A percentile compares a stretch with the other conserved stretches of the same genome.
These are phyloP conservation scores for Chlorella vulgaris DNA, from an alignment of 139 green algal genomes.

Conservation along the genomic window DNA sequence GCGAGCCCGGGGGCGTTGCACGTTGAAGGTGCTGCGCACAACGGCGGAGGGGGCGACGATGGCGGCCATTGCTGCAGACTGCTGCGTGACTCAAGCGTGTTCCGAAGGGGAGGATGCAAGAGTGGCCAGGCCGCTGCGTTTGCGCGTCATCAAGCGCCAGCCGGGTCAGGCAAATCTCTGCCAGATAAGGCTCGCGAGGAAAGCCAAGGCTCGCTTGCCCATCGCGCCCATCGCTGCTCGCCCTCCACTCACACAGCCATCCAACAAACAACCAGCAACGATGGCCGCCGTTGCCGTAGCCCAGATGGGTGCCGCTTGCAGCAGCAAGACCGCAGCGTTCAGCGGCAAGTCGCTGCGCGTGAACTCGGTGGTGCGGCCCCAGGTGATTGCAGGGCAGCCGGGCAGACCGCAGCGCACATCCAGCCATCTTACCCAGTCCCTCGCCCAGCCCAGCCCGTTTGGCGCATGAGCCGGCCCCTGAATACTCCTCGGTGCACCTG, in stretches of 20 bases:
- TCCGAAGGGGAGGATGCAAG: slow-evolving; percentile 2
- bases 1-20: not conserved
- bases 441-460: not conserved
- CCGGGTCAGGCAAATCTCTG: not conserved
- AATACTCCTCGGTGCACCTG: not conserved
- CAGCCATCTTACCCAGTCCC: not conserved
- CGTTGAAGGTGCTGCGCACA: not conserved
- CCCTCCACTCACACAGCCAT: too few species aligned
- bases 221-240: not conserved
- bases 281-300: not conserved
- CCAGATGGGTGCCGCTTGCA: slow-evolving; percentile 3
- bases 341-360: slow-evolving; percentile 28
- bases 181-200: not conserved
- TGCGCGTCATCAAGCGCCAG: too few species aligned
- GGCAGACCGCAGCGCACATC: not conserved
- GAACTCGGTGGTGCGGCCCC: slow-evolving; percentile 8
- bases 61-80: slow-evolving; percentile 1
- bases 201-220: not conserved
- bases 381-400: not conserved
- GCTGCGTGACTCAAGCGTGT: slow-evolving; percentile 4
- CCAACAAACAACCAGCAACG: not conserved
- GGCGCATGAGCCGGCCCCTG: not conserved
- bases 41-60: not conserved
- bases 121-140: too few species aligned
- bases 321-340: slow-evolving; percentile 18